A percentile compares a stretch with the other conserved stretches of the same genome.
Conservation (phyloP, 129 eudicot species). For the Ambrosia artemisiifolia region DNA sequence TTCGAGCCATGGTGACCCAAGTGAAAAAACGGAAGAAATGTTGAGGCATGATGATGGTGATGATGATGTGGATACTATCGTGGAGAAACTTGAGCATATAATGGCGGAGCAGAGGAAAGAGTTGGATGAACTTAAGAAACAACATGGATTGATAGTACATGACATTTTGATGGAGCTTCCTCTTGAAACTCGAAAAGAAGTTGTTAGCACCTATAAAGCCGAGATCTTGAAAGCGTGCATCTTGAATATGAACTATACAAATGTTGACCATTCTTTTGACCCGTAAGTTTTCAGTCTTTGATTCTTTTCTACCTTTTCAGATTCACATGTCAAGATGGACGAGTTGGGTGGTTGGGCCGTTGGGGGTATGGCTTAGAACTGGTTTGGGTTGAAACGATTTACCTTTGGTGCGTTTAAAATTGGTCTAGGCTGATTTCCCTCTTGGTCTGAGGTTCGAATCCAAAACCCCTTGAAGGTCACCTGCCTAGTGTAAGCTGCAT, state of each 20-base stretch:
- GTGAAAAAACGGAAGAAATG: conserved; percentile 14
- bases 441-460: no score
- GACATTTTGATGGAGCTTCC: conserved; percentile 51
- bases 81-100: conserved; percentile 47
- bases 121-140: conserved; percentile 60
- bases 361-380: neutral
- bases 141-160: conserved; percentile 45
- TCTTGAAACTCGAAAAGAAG: conserved; percentile 41
- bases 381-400: neutral
- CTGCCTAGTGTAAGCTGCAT: no score
- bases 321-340: conserved; percentile 14
- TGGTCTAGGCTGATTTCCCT: no score
- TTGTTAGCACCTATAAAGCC: conserved; percentile 38
- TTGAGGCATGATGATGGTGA: neutral
- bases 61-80: conserved; percentile 34
- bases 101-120: conserved; percentile 60
- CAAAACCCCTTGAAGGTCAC: no score
- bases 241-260: neutral
- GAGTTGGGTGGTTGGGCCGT: neutral
- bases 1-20: neutral
- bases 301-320: conserved; percentile 1
- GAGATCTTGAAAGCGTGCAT: conserved; percentile 26
- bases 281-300: conserved; percentile 40
- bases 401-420: no score
- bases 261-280: conserved; percentile 14